Conservation (phyloP, 1,284 basidiomycete species). For the Butyriboletus pseudospeciosus region DNA sequence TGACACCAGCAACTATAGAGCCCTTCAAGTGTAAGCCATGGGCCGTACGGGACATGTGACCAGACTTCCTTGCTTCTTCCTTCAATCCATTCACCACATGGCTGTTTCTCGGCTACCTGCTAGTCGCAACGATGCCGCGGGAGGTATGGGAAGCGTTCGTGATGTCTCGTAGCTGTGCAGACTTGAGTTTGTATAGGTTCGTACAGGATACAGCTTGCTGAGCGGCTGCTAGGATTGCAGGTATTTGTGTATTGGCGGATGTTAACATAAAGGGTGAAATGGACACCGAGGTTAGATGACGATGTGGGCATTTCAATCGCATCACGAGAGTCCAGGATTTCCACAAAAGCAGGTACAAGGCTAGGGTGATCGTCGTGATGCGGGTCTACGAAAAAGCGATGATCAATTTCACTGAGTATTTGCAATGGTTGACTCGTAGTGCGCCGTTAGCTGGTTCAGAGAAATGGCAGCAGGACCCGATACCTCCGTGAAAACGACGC, state of each 20-base stretch:
- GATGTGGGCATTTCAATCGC: background rate
- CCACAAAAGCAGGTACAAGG: too few species aligned
- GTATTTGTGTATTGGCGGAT: too few species aligned
- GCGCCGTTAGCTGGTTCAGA: background rate
- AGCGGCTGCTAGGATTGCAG: background rate
- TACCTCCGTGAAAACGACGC: background rate
- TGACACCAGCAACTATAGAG: background rate
- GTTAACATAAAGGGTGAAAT: background rate
- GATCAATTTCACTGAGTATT: background rate
- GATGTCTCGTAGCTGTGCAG: background rate
- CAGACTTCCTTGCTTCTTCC: constrained; percentile 14
- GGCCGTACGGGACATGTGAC: constrained; percentile 8
- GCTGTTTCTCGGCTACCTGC: background rate
- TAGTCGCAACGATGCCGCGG: constrained; percentile 7
- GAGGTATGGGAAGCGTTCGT: background rate
- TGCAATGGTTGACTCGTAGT: background rate
- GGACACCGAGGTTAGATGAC: background rate
- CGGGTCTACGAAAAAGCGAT: background rate
- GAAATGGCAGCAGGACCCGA: background rate
- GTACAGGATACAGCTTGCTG: background rate
- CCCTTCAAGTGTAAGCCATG: constrained; percentile 11
- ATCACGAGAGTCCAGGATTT: too few species aligned
- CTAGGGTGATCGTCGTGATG: too few species aligned
- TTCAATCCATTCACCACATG: constrained; percentile 6
- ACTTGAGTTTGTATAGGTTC: background rate